Percentiles rank a stretch among this genome's conserved stretches.
phyloP scores from a whole-genome alignment of 768 basidiomycete genomes.

The Lentinula lateritia region DNA sequence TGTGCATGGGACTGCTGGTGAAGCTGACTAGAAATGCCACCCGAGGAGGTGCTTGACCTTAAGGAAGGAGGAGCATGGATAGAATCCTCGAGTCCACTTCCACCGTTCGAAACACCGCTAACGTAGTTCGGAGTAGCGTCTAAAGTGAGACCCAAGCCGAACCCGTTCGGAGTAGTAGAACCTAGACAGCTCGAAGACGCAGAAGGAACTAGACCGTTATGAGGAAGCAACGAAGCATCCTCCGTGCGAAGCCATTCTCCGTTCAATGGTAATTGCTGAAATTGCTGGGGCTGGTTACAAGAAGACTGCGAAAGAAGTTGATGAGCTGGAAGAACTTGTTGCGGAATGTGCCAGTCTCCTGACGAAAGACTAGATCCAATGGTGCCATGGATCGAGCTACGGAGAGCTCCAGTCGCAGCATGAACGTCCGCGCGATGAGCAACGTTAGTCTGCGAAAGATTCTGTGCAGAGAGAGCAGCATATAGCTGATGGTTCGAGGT shows the following conservation, averaged over 20 bases:
- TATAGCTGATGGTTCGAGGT: not conserved
- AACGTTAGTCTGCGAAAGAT: not conserved
- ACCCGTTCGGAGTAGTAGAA: not conserved
- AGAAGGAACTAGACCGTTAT: not conserved
- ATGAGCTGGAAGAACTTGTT: not conserved
- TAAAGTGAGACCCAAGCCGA: constrained; percentile 7
- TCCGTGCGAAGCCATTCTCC: constrained; percentile 15
- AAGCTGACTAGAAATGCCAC: not conserved
- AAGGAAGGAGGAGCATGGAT: constrained; percentile 5
- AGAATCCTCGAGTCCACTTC: constrained; percentile 3
- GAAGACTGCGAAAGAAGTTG: not conserved
- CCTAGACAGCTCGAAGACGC: not conserved
- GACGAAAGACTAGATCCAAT: not conserved
- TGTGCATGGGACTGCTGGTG: not conserved
- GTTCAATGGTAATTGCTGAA: not conserved
- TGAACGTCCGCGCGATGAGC: constrained; percentile 3
- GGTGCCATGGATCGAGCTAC: not conserved
- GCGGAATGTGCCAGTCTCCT: constrained; percentile 5
- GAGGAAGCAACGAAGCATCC: not conserved
- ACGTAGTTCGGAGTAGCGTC: constrained; percentile 1
- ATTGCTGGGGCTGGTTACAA: constrained; percentile 2
- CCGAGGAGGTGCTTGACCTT: not conserved
- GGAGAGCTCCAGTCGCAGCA: not conserved
- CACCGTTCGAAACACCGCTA: not conserved
- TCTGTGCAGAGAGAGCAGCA: constrained; percentile 3